These are phyloP conservation scores for Galeopsis tetrahit DNA, from an alignment of 257 asterid genomes.

Conservation along the genomic window DNA sequence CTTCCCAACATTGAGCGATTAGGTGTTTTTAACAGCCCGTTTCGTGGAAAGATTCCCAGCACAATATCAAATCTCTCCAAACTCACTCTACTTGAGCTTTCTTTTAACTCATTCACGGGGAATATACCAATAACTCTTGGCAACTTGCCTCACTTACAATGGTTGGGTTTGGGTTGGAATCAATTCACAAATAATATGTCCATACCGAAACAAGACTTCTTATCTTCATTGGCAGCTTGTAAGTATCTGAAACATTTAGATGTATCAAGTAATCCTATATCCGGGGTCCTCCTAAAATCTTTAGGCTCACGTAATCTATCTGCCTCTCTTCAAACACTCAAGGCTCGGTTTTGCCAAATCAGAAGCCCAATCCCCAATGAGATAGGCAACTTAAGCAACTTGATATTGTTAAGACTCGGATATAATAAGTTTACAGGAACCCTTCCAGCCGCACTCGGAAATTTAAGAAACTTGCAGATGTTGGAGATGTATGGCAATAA, in stretches of 20 bases:
- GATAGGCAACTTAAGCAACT: not conserved
- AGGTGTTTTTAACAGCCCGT: not conserved
- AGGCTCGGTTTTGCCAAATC: not conserved
- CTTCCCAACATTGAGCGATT: constrained; percentile 22
- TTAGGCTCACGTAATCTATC: not conserved
- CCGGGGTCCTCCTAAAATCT: not conserved
- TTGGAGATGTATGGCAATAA: not conserved
- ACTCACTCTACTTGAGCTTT: not conserved
- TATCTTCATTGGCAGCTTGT: not conserved
- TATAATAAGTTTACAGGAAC: not conserved
- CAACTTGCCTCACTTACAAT: not conserved
- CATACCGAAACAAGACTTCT: not conserved
- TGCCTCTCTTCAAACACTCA: not conserved
- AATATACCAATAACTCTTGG: not conserved
- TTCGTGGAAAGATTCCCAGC: constrained; percentile 33
- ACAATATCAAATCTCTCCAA: constrained; percentile 31
- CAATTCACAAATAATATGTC: not conserved
- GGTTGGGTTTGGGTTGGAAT: not conserved
- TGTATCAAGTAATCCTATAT: not conserved
- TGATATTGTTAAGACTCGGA: not conserved
- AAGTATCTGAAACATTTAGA: not conserved
- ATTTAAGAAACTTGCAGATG: not conserved
- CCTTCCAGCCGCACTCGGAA: not conserved
- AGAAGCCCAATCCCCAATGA: not conserved
- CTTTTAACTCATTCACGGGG: not conserved